Percentiles rank a stretch among this genome's conserved stretches.
Conservation (phyloP, 2,329 filamentous ascomycete genomes). For the Pseudogymnoascus verrucosus region DNA sequence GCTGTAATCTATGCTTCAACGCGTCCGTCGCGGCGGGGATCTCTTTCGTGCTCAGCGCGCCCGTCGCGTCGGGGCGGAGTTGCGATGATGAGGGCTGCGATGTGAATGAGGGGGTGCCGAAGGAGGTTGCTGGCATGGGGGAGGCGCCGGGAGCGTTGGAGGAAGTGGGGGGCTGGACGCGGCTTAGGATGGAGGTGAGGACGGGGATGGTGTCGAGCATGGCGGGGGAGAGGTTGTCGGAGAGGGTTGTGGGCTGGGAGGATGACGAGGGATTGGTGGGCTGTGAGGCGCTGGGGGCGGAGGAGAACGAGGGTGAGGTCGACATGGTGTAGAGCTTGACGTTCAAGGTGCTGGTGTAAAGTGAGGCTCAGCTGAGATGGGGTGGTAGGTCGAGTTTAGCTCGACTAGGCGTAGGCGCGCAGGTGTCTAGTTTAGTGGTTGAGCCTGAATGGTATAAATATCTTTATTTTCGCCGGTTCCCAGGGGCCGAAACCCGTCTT, state of each 20-base stretch:
- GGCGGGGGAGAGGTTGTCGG: slow-evolving; percentile 66
- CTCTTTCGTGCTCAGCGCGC: slow-evolving; percentile 50
- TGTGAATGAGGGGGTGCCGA: slow-evolving; percentile 21
- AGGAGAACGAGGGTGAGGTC: slow-evolving; percentile 14
- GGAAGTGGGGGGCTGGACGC: slow-evolving; percentile 49
- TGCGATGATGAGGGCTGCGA: slow-evolving; percentile 20
- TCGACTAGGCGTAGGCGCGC: not conserved
- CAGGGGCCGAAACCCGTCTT: not conserved
- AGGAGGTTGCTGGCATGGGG: slow-evolving; percentile 16
- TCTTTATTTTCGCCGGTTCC: not conserved
- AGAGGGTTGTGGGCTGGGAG: slow-evolving; percentile 29
- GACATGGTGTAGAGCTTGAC: slow-evolving; percentile 15
- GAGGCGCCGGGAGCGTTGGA: slow-evolving; percentile 25
- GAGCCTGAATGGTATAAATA: not conserved
- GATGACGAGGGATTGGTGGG: slow-evolving; percentile 25
- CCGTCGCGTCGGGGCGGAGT: slow-evolving; percentile 22
- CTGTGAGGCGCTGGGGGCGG: not conserved
- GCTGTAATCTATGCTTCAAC: slow-evolving; percentile 76
- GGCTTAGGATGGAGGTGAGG: slow-evolving; percentile 68
- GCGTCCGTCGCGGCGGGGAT: slow-evolving; percentile 69
- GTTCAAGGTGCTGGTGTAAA: not conserved
- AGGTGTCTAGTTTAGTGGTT: not conserved
- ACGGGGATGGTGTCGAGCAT: slow-evolving; percentile 80
- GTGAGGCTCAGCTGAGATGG: not conserved
- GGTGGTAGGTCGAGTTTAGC: not conserved